These are phyloP conservation scores for Podospora fimiseda DNA, from an alignment of 495 filamentous ascomycete genomes.

Conservation along the genomic window DNA sequence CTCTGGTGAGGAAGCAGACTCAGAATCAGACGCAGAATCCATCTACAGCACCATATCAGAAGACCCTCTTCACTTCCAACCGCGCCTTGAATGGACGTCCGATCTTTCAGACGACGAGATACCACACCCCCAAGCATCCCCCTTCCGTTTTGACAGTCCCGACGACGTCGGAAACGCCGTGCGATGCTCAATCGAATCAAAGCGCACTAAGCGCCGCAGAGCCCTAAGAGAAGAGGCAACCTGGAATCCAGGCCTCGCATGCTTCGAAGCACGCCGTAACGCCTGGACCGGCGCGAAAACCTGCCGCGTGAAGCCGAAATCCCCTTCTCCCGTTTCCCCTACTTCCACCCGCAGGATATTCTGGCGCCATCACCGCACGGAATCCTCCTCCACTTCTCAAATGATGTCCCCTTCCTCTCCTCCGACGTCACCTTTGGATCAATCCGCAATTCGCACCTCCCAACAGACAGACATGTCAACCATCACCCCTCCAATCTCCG, in stretches of 20 bases:
- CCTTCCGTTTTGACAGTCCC: slow-evolving; percentile 60
- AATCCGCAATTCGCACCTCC: slow-evolving; percentile 16
- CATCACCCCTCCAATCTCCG: slow-evolving; percentile 16
- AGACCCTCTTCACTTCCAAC: slow-evolving; percentile 34
- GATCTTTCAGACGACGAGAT: slow-evolving; percentile 40
- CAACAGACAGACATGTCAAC: slow-evolving; percentile 16
- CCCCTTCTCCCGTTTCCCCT: slow-evolving; percentile 27
- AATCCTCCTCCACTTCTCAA: slow-evolving; percentile 28
- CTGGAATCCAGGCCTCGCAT: slow-evolving; percentile 77
- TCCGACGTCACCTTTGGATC: slow-evolving; percentile 20
- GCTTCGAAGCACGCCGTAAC: slow-evolving; percentile 68
- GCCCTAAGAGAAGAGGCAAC: slow-evolving; percentile 65
- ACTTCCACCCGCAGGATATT: slow-evolving; percentile 22
- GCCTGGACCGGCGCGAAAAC: slow-evolving; percentile 77
- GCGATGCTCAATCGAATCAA: slow-evolving; percentile 31
- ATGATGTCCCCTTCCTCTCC: slow-evolving; percentile 15
- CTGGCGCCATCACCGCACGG: slow-evolving; percentile 25
- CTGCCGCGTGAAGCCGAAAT: slow-evolving; percentile 35
- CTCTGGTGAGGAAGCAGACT: slow-evolving; percentile 27
- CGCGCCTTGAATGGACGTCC: slow-evolving; percentile 42
- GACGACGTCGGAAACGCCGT: slow-evolving; percentile 49
- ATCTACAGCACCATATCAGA: slow-evolving; percentile 43
- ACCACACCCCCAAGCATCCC: slow-evolving; percentile 23
- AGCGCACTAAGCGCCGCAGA: slow-evolving; percentile 54
- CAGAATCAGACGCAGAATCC: slow-evolving; percentile 37